Conservation (phyloP, 352 stramenopile genomes). For the Globisporangium iwayamae region DNA sequence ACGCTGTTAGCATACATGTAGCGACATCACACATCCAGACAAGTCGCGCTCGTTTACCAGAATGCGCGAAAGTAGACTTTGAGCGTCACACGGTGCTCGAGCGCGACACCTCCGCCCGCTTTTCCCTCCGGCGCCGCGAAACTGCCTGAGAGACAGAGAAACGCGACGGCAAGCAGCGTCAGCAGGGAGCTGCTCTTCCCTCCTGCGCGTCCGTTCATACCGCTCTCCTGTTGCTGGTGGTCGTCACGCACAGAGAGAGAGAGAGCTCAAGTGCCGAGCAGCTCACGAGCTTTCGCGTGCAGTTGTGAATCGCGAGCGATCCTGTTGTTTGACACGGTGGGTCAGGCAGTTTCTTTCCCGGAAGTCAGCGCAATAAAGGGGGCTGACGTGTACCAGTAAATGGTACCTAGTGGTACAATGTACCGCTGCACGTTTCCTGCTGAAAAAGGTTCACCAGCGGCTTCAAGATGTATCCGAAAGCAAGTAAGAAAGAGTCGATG, state of each 20-base stretch:
- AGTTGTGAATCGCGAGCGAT: not conserved
- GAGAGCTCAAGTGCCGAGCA: not conserved
- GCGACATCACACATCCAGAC: not conserved
- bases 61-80: slow-evolving; percentile 73
- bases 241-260: not conserved
- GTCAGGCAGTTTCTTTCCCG: not conserved
- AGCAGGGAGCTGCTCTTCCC: slow-evolving; percentile 3
- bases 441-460: not conserved
- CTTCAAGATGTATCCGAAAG: too few species aligned
- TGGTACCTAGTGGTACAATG: not conserved
- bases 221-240: not conserved
- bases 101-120: slow-evolving; percentile 17
- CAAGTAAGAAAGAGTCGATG: not conserved
- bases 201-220: not conserved
- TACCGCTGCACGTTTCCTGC: not conserved
- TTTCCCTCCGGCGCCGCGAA: slow-evolving; percentile 1
- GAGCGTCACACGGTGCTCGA: slow-evolving; percentile 49
- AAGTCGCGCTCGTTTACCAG: slow-evolving; percentile 31
- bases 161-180: not conserved
- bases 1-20: not conserved
- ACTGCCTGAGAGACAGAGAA: not conserved
- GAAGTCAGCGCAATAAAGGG: slow-evolving; percentile 1
- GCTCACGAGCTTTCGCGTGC: not conserved
- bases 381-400: slow-evolving; percentile 1
- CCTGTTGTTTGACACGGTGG: slow-evolving; percentile 5